Percentiles rank a stretch among this genome's conserved stretches.
Conservation (phyloP, 192 early-diverging fungal species). For the Ramicandelaber brevisporus region DNA sequence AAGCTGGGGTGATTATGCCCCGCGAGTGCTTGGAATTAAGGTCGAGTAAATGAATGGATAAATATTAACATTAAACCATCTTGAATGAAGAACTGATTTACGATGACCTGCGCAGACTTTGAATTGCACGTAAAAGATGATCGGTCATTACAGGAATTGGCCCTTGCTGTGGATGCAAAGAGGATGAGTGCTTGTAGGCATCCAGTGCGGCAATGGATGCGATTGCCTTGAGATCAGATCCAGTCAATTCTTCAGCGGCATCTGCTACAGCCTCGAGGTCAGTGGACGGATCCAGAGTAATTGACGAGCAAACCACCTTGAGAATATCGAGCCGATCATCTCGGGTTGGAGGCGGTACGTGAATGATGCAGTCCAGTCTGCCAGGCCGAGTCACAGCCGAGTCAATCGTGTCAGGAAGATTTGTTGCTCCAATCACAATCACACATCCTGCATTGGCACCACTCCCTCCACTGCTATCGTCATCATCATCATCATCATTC, state of each 20-base stretch:
- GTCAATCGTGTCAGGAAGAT: conserved; percentile 51
- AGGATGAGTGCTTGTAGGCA: too few species aligned
- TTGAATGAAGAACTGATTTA: too few species aligned
- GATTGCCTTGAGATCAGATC: conserved; percentile 44
- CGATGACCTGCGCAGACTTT: too few species aligned
- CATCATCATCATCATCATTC: conserved; percentile 24
- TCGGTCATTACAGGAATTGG: too few species aligned
- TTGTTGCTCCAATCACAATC: conserved; percentile 69
- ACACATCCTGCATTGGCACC: conserved; percentile 24
- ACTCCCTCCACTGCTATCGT: conserved; percentile 55
- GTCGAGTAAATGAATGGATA: too few species aligned
- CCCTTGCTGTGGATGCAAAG: too few species aligned
- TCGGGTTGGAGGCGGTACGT: conserved; percentile 31
- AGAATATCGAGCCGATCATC: conserved; percentile 39
- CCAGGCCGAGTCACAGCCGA: conserved; percentile 55
- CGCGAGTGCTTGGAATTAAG: too few species aligned
- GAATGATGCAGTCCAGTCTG: conserved; percentile 50
- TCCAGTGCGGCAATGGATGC: too few species aligned
- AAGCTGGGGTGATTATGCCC: too few species aligned
- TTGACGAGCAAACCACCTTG: conserved; percentile 10
- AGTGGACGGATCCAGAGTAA: conserved; percentile 7
- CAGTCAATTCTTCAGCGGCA: conserved; percentile 25
- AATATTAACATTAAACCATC: too few species aligned
- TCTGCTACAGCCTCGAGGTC: conserved; percentile 16
- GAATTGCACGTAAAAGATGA: too few species aligned